These are phyloP conservation scores for Papiliotrema flavescens DNA, from an alignment of 1,284 basidiomycete genomes.

Conservation along the genomic window DNA sequence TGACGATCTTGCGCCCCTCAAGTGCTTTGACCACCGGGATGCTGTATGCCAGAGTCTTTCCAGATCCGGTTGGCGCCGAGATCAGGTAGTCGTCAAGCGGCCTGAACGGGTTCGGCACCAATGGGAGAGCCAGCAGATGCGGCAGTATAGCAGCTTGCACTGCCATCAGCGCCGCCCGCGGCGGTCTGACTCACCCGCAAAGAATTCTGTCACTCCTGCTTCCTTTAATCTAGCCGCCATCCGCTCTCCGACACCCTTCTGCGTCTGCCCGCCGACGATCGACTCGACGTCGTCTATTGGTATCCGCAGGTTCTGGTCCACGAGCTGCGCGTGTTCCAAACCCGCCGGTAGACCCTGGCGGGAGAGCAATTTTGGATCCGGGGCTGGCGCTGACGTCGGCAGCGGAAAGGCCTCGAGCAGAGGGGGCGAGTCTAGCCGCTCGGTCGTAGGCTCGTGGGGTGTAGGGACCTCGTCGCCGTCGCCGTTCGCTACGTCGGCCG, in stretches of 20 bases:
- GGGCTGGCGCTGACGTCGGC: slow-evolving; percentile 65
- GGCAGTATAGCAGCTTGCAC: slow-evolving; percentile 46
- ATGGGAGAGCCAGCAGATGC: slow-evolving; percentile 32
- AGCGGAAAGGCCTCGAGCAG: slow-evolving; percentile 60
- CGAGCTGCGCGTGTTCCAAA: slow-evolving; percentile 65
- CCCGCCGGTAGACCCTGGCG: slow-evolving; percentile 74
- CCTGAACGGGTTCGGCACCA: slow-evolving; percentile 64
- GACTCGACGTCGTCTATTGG: slow-evolving; percentile 52
- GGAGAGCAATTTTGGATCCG: slow-evolving; percentile 63
- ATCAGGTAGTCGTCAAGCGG: slow-evolving; percentile 82
- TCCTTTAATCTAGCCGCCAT: slow-evolving; percentile 65
- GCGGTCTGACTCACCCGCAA: slow-evolving; percentile 64
- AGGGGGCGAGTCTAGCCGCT: slow-evolving; percentile 22
- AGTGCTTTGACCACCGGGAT: slow-evolving; percentile 87
- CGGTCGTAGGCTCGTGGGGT: slow-evolving; percentile 19
- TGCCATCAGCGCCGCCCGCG: slow-evolving; percentile 7
- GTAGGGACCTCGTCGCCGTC: slow-evolving; percentile 7
- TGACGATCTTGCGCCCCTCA: slow-evolving; percentile 67
- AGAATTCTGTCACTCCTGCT: slow-evolving; percentile 73
- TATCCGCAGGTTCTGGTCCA: slow-evolving; percentile 59
- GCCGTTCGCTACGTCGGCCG: not conserved
- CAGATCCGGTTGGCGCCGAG: slow-evolving; percentile 96
- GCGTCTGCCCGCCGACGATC: slow-evolving; percentile 41
- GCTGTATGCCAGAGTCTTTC: slow-evolving; percentile 93
- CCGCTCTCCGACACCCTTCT: slow-evolving; percentile 58